phyloP scores from a whole-genome alignment of 2,329 filamentous ascomycete genomes.

The Arthrobotrys sinensis region DNA sequence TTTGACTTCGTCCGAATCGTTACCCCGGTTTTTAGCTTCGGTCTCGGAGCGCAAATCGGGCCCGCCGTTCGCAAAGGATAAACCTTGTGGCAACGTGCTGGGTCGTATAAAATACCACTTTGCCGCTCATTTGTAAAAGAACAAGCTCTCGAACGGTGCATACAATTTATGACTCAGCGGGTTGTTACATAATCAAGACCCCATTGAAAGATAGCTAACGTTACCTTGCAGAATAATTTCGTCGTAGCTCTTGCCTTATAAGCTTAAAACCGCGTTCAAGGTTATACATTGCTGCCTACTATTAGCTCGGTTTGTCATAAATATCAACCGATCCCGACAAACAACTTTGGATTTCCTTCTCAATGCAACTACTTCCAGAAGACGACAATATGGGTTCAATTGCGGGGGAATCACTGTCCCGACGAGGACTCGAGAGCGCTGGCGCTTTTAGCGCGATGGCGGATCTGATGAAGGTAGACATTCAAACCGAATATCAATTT shows the following conservation, averaged over 20 bases:
- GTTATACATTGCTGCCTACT: neutral
- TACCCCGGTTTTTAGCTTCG: constrained; percentile 26
- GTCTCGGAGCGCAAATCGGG: constrained; percentile 29
- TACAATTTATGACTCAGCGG: neutral
- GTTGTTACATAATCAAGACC: constrained; percentile 1
- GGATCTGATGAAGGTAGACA: constrained; percentile 44
- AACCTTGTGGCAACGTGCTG: constrained; percentile 14
- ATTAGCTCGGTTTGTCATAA: constrained; percentile 26
- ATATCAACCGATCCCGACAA: constrained; percentile 13
- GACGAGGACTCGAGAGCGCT: constrained; percentile 43
- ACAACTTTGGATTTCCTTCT: constrained; percentile 12
- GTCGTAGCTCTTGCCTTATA: neutral
- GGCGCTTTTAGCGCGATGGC: constrained; percentile 38
- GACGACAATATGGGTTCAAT: constrained; percentile 42
- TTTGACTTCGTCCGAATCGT: neutral
- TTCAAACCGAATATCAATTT: neutral
- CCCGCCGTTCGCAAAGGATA: neutral
- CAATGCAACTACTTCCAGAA: constrained; percentile 44
- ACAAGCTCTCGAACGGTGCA: neutral
- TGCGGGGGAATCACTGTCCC: constrained; percentile 33
- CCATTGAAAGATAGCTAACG: neutral
- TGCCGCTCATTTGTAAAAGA: neutral
- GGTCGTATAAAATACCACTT: constrained; percentile 34
- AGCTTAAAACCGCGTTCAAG: neutral
- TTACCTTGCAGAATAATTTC: neutral